Evolutionary conservation across 2,329 filamentous ascomycete species (phyloP).

Genomic region (Monilinia polystroma): DNA sequence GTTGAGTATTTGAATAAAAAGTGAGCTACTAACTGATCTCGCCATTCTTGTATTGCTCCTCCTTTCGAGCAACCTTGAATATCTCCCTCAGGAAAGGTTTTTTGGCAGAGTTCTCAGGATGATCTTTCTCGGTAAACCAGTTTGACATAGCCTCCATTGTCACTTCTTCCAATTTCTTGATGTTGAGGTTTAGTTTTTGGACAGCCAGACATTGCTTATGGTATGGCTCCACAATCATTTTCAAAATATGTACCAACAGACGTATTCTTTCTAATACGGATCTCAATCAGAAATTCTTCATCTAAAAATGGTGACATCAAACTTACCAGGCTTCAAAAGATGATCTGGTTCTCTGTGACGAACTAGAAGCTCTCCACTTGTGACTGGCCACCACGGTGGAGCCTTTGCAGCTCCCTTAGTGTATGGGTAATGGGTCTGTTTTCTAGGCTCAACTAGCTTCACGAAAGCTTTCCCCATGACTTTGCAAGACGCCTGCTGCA

Average conservation of each 20-base stretch:
- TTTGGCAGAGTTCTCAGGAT: slow-evolving; percentile 54
- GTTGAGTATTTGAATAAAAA: not conserved
- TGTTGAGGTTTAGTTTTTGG: slow-evolving; percentile 47
- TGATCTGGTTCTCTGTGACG: slow-evolving; percentile 74
- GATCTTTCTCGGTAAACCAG: slow-evolving; percentile 58
- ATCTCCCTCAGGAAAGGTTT: slow-evolving; percentile 57
- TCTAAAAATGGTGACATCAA: not conserved
- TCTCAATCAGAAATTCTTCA: not conserved
- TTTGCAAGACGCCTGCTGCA: slow-evolving; percentile 72
- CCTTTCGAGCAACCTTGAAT: slow-evolving; percentile 57
- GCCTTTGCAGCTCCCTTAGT: slow-evolving; percentile 61
- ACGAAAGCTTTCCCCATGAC: slow-evolving; percentile 74
- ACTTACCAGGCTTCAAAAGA: slow-evolving; percentile 62
- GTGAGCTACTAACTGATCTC: slow-evolving; percentile 53
- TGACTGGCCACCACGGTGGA: slow-evolving; percentile 65
- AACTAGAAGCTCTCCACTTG: slow-evolving; percentile 55
- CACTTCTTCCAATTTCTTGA: slow-evolving; percentile 57
- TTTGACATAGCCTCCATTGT: slow-evolving; percentile 57
- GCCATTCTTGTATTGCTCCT: slow-evolving; percentile 56
- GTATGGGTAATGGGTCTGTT: slow-evolving; percentile 73
- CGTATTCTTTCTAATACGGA: slow-evolving; percentile 53
- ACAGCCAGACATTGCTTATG: slow-evolving; percentile 47
- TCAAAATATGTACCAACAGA: slow-evolving; percentile 60
- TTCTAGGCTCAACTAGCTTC: slow-evolving; percentile 72
- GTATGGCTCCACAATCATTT: slow-evolving; percentile 48